phyloP scores from a whole-genome alignment of 345 rosid genomes.

The Corchorus olitorius region DNA sequence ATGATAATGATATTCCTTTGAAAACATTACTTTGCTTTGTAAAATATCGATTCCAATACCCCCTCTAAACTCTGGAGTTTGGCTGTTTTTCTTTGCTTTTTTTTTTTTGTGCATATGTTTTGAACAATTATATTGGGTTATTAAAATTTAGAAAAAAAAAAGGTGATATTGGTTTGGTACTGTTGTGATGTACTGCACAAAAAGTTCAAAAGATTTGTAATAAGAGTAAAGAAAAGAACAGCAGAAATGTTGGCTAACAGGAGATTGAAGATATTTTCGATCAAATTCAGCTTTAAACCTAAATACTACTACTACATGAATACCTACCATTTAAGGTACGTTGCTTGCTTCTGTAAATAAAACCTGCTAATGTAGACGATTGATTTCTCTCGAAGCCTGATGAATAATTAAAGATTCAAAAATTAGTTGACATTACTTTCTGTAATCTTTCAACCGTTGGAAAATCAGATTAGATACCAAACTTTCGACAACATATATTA shows the following conservation, averaged over 20 bases:
- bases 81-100: background rate
- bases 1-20: background rate
- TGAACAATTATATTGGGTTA: background rate
- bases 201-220: background rate
- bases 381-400: background rate
- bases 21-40: constrained; percentile 8
- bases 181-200: background rate
- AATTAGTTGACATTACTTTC: too few relatives aligned
- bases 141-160: background rate
- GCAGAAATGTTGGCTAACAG: background rate
- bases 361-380: background rate
- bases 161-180: background rate
- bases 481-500: background rate
- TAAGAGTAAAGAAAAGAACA: background rate
- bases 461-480: background rate
- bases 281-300: background rate
- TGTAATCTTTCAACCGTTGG: too few relatives aligned
- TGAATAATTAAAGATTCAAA: background rate
- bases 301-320: background rate
- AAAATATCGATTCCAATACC: background rate
- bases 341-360: background rate
- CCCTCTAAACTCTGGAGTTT: background rate
- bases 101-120: constrained; percentile 11
- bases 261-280: background rate
- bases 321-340: too few relatives aligned